Evolutionary conservation across 208 protist species (phyloP).

Genomic region (Acanthamoeba comandoni): DNA sequence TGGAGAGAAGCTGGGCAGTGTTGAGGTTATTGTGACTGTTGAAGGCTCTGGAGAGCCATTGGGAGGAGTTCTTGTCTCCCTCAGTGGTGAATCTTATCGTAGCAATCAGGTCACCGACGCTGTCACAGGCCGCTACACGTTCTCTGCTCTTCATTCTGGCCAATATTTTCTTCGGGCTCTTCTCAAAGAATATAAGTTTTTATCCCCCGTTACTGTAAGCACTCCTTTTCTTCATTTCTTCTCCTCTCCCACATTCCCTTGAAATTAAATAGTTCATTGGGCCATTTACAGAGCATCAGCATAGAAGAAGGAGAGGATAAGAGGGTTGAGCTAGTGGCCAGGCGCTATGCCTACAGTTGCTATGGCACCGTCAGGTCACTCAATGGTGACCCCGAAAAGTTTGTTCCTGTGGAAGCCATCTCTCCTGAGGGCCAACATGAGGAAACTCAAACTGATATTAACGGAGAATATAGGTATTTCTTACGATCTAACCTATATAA

Average conservation of each 20-base stretch:
- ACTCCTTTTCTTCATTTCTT: not conserved
- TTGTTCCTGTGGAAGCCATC: slow-evolving; percentile 59
- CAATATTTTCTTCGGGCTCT: slow-evolving; percentile 52
- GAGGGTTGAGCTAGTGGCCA: slow-evolving; percentile 17
- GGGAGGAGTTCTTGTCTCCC: slow-evolving; percentile 53
- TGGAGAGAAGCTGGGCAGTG: slow-evolving; percentile 56
- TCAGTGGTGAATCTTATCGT: slow-evolving; percentile 49
- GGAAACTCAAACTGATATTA: slow-evolving; percentile 50
- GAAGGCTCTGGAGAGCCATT: slow-evolving; percentile 15
- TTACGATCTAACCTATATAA: no score
- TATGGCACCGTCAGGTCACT: slow-evolving; percentile 46
- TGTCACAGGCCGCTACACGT: slow-evolving; percentile 26
- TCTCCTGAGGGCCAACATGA: slow-evolving; percentile 29
- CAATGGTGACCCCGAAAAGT: slow-evolving; percentile 66
- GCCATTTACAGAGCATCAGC: slow-evolving; percentile 39
- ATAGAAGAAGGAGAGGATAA: slow-evolving; percentile 27
- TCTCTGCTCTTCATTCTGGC: slow-evolving; percentile 48
- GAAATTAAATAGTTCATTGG: not conserved
- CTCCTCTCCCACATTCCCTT: not conserved
- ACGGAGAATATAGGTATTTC: slow-evolving; percentile 27
- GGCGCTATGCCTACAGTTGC: slow-evolving; percentile 51
- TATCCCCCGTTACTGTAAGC: slow-evolving; percentile 21
- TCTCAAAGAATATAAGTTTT: slow-evolving; percentile 71
- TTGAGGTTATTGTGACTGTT: slow-evolving; percentile 14
- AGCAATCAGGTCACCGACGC: slow-evolving; percentile 55